These are phyloP conservation scores for Candida anutae DNA, from an alignment of 1,139 yeast genomes.

Conservation along the genomic window DNA sequence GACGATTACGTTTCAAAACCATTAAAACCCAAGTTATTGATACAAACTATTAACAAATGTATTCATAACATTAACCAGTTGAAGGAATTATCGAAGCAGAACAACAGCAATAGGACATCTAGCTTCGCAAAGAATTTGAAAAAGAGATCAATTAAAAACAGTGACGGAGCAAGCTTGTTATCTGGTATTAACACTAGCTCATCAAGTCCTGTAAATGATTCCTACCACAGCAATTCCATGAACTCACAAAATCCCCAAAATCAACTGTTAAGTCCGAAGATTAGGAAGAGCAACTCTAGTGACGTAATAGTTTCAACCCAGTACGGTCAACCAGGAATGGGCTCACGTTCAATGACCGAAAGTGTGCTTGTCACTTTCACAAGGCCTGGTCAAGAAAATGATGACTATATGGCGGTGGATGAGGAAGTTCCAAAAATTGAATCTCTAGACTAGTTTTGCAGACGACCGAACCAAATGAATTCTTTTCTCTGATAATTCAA, in stretches of 20 bases:
- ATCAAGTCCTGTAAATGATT: constrained; percentile 4
- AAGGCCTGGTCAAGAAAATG: constrained; percentile 4
- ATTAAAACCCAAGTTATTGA: constrained; percentile 69
- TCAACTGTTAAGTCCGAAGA: constrained; percentile 10
- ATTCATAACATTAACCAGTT: constrained; percentile 60
- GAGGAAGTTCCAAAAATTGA: constrained; percentile 9
- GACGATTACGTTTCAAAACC: constrained; percentile 87
- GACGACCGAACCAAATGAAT: too few relatives aligned
- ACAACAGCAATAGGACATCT: constrained; percentile 38
- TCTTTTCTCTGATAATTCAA: too few relatives aligned
- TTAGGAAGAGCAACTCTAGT: constrained; percentile 21
- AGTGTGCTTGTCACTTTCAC: constrained; percentile 13
- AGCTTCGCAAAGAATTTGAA: constrained; percentile 43
- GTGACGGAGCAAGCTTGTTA: constrained; percentile 10
- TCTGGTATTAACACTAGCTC: constrained; percentile 7
- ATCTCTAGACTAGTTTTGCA: constrained; percentile 5
- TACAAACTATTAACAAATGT: constrained; percentile 80
- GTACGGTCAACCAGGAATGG: constrained; percentile 26
- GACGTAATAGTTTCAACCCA: constrained; percentile 15
- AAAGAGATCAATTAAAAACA: constrained; percentile 24
- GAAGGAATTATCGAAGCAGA: constrained; percentile 47
- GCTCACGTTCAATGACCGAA: constrained; percentile 29
- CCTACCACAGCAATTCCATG: constrained; percentile 4
- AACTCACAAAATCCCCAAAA: constrained; percentile 9
- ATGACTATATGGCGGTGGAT: constrained; percentile 11